These are phyloP conservation scores for Rhizopus microsporus DNA, from an alignment of 371 early-diverging fungal species.

Conservation along the genomic window DNA sequence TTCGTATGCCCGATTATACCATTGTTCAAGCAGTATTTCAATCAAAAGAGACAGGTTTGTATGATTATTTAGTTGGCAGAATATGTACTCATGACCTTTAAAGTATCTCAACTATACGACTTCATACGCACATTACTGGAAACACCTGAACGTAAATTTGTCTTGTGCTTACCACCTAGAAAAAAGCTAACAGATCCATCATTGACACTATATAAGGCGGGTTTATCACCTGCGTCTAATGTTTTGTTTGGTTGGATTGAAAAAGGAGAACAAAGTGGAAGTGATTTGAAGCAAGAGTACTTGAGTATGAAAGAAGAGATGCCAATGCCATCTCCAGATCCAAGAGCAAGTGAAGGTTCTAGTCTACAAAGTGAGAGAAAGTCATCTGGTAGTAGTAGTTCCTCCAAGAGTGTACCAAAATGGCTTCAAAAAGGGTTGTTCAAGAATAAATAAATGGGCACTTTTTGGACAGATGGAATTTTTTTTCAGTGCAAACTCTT, in stretches of 20 bases:
- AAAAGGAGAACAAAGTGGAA: conserved; percentile 23
- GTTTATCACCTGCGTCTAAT: conserved; percentile 50
- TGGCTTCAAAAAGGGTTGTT: conserved; percentile 55
- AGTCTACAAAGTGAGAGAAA: conserved; percentile 5
- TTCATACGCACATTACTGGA: conserved; percentile 40
- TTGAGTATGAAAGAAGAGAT: conserved; percentile 33
- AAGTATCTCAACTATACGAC: conserved; percentile 45
- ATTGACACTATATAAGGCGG: conserved; percentile 45
- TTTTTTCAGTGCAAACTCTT: too few species aligned
- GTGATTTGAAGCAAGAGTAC: conserved; percentile 26
- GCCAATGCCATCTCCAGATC: conserved; percentile 15
- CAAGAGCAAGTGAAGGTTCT: conserved; percentile 5
- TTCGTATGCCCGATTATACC: conserved; percentile 46
- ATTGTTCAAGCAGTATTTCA: conserved; percentile 45
- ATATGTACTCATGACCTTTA: not conserved
- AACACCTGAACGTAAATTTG: conserved; percentile 46
- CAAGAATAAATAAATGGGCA: conserved; percentile 37
- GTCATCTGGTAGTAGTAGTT: conserved; percentile 1
- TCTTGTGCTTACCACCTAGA: conserved; percentile 49
- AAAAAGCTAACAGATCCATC: conserved; percentile 40
- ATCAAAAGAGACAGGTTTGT: conserved; percentile 46
- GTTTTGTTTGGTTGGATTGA: conserved; percentile 52
- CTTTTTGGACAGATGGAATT: too few species aligned
- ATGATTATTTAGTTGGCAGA: not conserved
- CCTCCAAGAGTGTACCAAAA: conserved; percentile 39